phyloP scores from a whole-genome alignment of 306 rosid genomes.

The Castanea mollissima region DNA sequence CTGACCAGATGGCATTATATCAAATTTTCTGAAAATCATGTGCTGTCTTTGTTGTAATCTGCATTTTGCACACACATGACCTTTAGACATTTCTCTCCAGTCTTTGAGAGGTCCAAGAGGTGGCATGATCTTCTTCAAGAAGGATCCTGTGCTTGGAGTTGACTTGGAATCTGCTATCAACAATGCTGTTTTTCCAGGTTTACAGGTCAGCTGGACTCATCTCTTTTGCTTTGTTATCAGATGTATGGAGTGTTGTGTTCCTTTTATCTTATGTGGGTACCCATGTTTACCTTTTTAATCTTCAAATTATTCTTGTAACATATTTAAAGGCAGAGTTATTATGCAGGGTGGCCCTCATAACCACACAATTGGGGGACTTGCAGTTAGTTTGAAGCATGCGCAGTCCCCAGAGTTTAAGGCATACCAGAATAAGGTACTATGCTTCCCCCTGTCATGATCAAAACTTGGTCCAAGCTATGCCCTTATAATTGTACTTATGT shows the following conservation, averaged over 20 bases:
- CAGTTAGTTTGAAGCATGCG: conserved; percentile 82
- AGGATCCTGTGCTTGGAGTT: conserved; percentile 71
- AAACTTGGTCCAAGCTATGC: conserved; percentile 7
- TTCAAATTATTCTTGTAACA: neutral
- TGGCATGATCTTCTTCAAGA: conserved; percentile 96
- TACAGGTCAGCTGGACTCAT: conserved; percentile 58
- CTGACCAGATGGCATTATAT: neutral
- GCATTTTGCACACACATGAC: neutral
- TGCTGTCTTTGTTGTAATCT: conserved; percentile 7
- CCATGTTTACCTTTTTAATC: conserved; percentile 17
- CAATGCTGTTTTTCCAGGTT: conserved; percentile 92
- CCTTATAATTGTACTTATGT: conserved; percentile 4
- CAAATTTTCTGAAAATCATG: neutral
- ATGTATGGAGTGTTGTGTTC: neutral
- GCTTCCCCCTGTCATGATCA: conserved; percentile 11
- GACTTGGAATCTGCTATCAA: conserved; percentile 85
- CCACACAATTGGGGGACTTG: conserved; percentile 95
- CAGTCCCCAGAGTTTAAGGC: conserved; percentile 69
- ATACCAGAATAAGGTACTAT: conserved; percentile 75
- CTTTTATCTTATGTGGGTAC: conserved; percentile 17
- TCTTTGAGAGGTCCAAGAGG: conserved; percentile 96
- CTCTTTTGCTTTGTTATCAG: conserved; percentile 13
- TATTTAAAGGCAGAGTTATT: neutral
- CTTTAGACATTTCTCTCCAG: conserved; percentile 39
- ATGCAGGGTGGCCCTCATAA: conserved; percentile 98